phyloP scores from a whole-genome alignment of 768 basidiomycete genomes.

The Boletus patriciae region DNA sequence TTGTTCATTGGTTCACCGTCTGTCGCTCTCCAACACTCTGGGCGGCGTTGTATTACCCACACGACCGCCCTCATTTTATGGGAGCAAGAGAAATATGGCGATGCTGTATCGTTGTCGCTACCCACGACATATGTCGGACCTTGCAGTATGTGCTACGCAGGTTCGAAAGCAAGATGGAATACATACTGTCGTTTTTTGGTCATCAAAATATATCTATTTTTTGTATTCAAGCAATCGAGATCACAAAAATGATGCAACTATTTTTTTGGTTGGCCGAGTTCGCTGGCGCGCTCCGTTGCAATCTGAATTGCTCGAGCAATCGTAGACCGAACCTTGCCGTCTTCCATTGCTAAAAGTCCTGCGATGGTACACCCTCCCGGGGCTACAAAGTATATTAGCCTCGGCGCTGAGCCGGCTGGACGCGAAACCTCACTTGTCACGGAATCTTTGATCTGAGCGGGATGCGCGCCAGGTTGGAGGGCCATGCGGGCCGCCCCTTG shows the following conservation, averaged over 20 bases:
- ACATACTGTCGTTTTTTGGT: slow-evolving; percentile 15
- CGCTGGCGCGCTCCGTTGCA: slow-evolving; percentile 86
- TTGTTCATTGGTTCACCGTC: slow-evolving; percentile 1
- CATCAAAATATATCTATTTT: background rate
- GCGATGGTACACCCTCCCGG: slow-evolving; percentile 99
- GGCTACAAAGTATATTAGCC: slow-evolving; percentile 47
- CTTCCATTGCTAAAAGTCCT: slow-evolving; percentile 92
- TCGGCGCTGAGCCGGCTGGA: background rate
- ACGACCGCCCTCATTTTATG: slow-evolving; percentile 95
- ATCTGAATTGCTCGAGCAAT: slow-evolving; percentile 94
- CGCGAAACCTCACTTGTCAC: slow-evolving; percentile 76
- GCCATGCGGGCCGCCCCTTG: slow-evolving; percentile 98
- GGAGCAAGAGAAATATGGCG: slow-evolving; percentile 64
- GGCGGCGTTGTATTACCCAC: slow-evolving; percentile 65
- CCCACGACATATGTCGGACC: slow-evolving; percentile 39
- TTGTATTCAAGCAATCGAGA: background rate
- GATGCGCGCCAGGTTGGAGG: slow-evolving; percentile 83
- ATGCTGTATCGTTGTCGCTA: slow-evolving; percentile 25
- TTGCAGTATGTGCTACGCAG: slow-evolving; percentile 28
- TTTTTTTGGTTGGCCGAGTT: slow-evolving; percentile 76
- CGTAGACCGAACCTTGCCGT: slow-evolving; percentile 88
- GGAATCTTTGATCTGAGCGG: slow-evolving; percentile 94
- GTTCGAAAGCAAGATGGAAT: slow-evolving; percentile 39
- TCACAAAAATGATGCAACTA: slow-evolving; percentile 18
- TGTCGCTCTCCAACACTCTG: slow-evolving; percentile 95